These are phyloP conservation scores for Yamadazyma phyllophila DNA, from an alignment of 805 yeast genomes.

Conservation along the genomic window DNA sequence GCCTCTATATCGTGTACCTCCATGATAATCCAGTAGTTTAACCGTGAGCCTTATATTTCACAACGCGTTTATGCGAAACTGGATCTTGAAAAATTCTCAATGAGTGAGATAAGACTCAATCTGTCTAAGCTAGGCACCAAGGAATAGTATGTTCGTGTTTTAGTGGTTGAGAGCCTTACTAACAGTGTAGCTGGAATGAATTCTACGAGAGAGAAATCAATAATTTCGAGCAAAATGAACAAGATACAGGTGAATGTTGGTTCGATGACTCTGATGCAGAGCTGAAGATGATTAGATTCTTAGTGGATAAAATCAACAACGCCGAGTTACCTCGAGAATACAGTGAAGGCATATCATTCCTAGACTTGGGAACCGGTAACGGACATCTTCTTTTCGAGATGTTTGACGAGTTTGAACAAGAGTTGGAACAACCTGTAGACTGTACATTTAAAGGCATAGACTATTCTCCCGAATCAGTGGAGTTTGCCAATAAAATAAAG, in stretches of 20 bases:
- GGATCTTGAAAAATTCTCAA: conserved; percentile 3
- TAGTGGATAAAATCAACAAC: conserved; percentile 49
- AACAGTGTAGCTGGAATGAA: conserved; percentile 71
- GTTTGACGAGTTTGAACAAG: conserved; percentile 57
- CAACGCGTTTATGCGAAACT: not conserved
- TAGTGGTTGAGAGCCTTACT: conserved; percentile 12
- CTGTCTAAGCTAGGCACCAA: conserved; percentile 84
- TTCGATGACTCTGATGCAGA: conserved; percentile 95
- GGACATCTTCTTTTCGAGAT: conserved; percentile 83
- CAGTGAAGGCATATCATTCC: conserved; percentile 37
- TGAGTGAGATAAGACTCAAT: conserved; percentile 48
- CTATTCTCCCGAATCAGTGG: conserved; percentile 77
- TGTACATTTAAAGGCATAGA: conserved; percentile 62
- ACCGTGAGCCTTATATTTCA: too few species aligned
- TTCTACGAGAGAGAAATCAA: conserved; percentile 71
- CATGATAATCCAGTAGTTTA: too few species aligned
- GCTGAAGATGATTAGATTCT: conserved; percentile 69
- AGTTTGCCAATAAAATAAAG: conserved; percentile 66
- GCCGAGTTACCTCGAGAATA: conserved; percentile 19
- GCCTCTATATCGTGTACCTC: too few species aligned
- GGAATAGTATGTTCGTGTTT: conserved; percentile 52
- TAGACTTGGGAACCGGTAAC: conserved; percentile 95
- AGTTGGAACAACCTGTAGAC: conserved; percentile 15
- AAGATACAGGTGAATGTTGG: conserved; percentile 96
- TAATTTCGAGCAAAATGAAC: conserved; percentile 70